A percentile compares a stretch with the other conserved stretches of the same genome.
phyloP scores from a whole-genome alignment of 106 monocot species.

The Dioscorea alata region DNA sequence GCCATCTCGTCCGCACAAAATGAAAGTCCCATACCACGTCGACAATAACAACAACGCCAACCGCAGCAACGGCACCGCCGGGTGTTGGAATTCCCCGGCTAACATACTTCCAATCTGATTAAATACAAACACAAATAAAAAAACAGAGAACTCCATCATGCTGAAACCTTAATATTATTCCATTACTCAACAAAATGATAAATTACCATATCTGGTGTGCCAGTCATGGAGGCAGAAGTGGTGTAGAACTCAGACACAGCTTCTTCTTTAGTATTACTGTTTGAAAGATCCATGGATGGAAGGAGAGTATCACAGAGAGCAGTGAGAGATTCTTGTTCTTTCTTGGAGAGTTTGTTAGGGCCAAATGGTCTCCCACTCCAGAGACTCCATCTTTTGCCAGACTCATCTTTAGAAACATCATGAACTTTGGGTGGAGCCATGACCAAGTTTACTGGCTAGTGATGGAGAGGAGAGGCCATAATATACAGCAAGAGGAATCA shows the following conservation, averaged over 20 bases:
- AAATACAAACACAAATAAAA: neutral
- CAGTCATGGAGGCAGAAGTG: slow-evolving; percentile 49
- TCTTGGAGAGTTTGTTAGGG: slow-evolving; percentile 11
- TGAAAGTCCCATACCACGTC: slow-evolving; percentile 72
- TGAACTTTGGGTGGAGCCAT: too few relatives aligned
- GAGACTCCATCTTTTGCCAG: too few relatives aligned
- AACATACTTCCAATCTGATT: slow-evolving; percentile 24
- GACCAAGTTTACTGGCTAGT: too few relatives aligned
- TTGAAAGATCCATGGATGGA: slow-evolving; percentile 28
- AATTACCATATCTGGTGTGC: slow-evolving; percentile 25
- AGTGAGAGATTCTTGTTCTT: slow-evolving; percentile 47
- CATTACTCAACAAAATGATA: too few relatives aligned
- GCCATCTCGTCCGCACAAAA: slow-evolving; percentile 41
- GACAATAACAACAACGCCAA: slow-evolving; percentile 50
- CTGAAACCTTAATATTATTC: too few relatives aligned
- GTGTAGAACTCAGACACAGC: slow-evolving; percentile 18
- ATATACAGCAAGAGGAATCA: too few relatives aligned
- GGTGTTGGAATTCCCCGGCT: slow-evolving; percentile 27
- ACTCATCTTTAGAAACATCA: too few relatives aligned
- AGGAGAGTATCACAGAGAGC: slow-evolving; percentile 53
- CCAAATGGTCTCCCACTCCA: too few relatives aligned
- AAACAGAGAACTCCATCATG: too few relatives aligned
- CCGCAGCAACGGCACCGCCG: slow-evolving; percentile 17
- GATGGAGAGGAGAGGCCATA: too few relatives aligned
- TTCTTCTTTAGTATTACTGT: neutral